Evolutionary conservation across 805 yeast species (phyloP), one percentile per base, ranked within the genome.

Genomic region (Candida berthetii): DNA sequence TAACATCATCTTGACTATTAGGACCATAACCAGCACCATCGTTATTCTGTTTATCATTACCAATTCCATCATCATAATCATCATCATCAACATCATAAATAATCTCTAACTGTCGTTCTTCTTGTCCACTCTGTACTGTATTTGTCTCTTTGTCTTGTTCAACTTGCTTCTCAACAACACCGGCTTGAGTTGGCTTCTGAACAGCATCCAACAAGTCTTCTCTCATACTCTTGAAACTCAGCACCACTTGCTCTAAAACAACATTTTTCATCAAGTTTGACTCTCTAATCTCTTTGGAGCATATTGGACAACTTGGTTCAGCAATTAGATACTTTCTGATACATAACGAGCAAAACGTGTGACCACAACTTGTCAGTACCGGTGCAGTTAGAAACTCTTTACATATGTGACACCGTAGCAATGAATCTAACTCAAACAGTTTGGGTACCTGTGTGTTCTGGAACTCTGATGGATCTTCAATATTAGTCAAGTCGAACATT

Each of bases 291-390:
- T 81, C 85, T 20, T 74, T 69, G 19, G 82, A 72, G 58, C 97
- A 90, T 39, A 85, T 62, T 0, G 97, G 96, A 54, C 97, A 90
- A 44, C 71, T 65, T 16, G 74, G 72, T 25, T 74, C 76, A 31
- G 61, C 61, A n/a, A 78, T 65, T 32, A 90, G 62, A 47, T 82
- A 78, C 46, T 83, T 76, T 43, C 96, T 69, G 24, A 90, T 85
- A 58, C 98, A 90, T 13, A 80, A 70, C 0, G 96, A 86, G 61
- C 98, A 90, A 58, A 88, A 90, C 1, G 90, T 81, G 59, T 90
- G 97, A 31, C 85, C 82, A 65, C 98, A 90, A 2, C 82, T 74
- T 1, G 96, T 85, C 35, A 84, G 63, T 31, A 87, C 86, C 1
- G 98, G 96, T 1, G 90, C 85, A 27, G 65, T 72, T 41, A 85